Evolutionary conservation across 306 rosid genomes (phyloP).

Genomic region (Boehmeria nivea): DNA sequence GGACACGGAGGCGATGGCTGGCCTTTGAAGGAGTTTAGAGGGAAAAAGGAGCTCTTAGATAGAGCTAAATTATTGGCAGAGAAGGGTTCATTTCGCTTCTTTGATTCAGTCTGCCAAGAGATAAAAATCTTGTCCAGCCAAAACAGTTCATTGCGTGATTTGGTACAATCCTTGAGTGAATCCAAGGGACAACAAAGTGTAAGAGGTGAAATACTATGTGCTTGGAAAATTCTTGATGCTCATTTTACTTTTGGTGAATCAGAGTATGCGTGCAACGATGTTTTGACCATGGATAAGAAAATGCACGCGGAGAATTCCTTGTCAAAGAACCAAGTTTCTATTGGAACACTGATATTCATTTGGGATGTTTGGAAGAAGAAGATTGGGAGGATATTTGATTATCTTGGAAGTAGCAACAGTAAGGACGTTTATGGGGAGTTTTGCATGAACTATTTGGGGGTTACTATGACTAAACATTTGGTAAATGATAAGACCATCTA

Average conservation of each 20-base stretch:
- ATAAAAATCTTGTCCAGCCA: neutral
- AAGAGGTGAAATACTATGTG: conserved; percentile 35
- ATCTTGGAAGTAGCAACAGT: conserved; percentile 21
- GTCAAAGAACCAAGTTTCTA: conserved; percentile 33
- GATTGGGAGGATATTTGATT: conserved; percentile 27
- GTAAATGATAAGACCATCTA: conserved; percentile 14
- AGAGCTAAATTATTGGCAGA: conserved; percentile 2
- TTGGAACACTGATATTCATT: conserved; percentile 41
- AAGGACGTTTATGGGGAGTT: conserved; percentile 30
- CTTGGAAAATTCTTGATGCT: conserved; percentile 41
- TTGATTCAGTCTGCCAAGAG: conserved; percentile 5
- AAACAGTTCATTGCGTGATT: neutral
- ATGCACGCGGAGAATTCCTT: conserved; percentile 34
- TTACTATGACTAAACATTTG: conserved; percentile 26
- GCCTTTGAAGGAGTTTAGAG: conserved; percentile 12
- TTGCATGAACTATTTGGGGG: conserved; percentile 49
- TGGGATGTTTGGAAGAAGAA: conserved; percentile 61
- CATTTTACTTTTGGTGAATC: conserved; percentile 26
- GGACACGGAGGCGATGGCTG: conserved; percentile 3
- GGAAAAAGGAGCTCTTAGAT: conserved; percentile 2
- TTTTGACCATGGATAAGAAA: conserved; percentile 8
- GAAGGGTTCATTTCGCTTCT: neutral
- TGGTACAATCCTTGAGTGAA: conserved; percentile 14
- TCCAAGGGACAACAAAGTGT: conserved; percentile 3
- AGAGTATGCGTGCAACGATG: no score